These are phyloP conservation scores for Oryza australiensis DNA, from an alignment of 176 grass and related monocot species.

Conservation along the genomic window DNA sequence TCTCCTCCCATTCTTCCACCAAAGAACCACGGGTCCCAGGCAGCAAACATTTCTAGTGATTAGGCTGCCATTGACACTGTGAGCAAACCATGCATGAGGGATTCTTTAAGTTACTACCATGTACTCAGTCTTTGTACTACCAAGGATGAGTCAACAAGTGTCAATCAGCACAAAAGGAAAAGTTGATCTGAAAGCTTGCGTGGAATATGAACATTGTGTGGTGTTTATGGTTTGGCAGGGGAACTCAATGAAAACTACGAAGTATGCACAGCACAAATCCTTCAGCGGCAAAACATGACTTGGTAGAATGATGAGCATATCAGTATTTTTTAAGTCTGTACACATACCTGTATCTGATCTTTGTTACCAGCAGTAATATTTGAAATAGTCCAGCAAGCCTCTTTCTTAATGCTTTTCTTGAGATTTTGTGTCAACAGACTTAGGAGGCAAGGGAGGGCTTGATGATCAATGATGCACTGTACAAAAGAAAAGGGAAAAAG, in stretches of 20 bases:
- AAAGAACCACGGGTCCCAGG: not conserved
- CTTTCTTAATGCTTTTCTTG: constrained; percentile 99
- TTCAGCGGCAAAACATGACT: not conserved
- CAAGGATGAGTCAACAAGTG: not conserved
- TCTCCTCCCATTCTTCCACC: no score
- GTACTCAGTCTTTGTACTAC: not conserved
- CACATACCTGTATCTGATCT: constrained; percentile 90
- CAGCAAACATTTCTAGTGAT: not conserved
- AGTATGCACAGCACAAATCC: not conserved
- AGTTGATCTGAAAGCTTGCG: not conserved
- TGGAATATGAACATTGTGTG: not conserved
- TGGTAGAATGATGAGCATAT: not conserved
- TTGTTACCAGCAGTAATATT: constrained; percentile 99
- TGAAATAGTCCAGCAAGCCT: constrained; percentile 98
- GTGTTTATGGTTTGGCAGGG: not conserved
- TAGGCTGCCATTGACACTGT: not conserved
- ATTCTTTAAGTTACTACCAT: not conserved
- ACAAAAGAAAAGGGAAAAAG: not conserved
- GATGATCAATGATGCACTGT: constrained; percentile 82
- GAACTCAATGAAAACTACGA: not conserved
- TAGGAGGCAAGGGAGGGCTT: constrained; percentile 79
- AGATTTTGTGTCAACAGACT: constrained; percentile 84
- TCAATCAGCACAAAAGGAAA: not conserved
- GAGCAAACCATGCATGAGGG: not conserved
- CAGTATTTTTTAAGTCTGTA: constrained; percentile 1